Conservation (phyloP, 306 rosid genomes). For the Corylus avellana region DNA sequence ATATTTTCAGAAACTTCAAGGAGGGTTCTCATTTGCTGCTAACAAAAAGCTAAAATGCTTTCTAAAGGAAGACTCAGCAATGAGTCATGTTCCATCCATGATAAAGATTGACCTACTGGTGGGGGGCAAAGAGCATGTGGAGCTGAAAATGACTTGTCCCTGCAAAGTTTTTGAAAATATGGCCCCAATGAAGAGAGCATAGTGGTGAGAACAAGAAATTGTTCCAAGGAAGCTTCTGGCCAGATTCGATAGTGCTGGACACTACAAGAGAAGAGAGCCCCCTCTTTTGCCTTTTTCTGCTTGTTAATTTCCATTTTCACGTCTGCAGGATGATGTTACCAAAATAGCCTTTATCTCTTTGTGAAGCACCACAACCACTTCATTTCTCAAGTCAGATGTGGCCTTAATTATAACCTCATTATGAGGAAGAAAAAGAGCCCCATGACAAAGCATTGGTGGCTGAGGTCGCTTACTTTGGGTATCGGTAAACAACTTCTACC, state of each 20-base stretch:
- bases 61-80: not conserved
- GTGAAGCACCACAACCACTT: constrained; percentile 37
- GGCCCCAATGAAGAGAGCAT: not conserved
- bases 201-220: not conserved
- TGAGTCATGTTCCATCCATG: not conserved
- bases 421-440: not conserved
- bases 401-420: not conserved
- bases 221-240: not conserved
- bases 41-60: not conserved
- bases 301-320: constrained; percentile 30
- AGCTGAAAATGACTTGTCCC: not conserved
- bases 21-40: not conserved
- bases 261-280: not conserved
- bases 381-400: constrained; percentile 6
- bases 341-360: constrained; percentile 16
- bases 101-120: not conserved
- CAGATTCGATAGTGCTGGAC: not conserved
- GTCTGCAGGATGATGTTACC: constrained; percentile 11
- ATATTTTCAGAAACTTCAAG: not conserved
- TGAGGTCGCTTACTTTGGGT: not conserved
- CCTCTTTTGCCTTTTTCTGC: constrained; percentile 14
- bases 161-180: not conserved
- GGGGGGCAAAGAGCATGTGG: not conserved
- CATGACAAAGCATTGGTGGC: not conserved
- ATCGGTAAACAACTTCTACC: too few species aligned